Percentiles rank a stretch among this genome's conserved stretches.
Conservation (phyloP, 225 moss, liverwort and hornwort genomes). For the Climacium dendroides region DNA sequence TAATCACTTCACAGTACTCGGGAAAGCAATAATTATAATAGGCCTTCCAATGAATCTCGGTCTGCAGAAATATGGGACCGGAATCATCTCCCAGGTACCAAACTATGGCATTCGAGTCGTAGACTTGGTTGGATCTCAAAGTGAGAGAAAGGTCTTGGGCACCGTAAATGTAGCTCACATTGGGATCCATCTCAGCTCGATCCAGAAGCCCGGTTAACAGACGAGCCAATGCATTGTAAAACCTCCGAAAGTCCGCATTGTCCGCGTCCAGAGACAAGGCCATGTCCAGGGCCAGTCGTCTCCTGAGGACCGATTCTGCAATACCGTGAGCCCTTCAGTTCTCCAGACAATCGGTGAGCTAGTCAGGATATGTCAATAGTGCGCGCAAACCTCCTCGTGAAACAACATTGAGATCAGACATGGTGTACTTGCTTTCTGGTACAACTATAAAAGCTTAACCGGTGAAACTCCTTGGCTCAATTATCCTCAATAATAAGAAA, state of each 20-base stretch:
- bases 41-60: not conserved
- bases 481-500: not conserved
- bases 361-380: not conserved
- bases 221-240: not conserved
- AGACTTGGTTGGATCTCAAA: not conserved
- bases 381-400: not conserved
- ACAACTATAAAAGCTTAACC: not conserved
- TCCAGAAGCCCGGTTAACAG: not conserved
- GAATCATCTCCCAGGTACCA: not conserved
- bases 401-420: not conserved
- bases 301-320: not conserved
- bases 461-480: not conserved
- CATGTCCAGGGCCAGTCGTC: not conserved
- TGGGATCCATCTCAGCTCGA: not conserved
- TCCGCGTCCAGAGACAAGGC: fast-evolving
- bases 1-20: not conserved
- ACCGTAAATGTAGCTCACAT: not conserved
- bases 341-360: too few relatives aligned
- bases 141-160: fast-evolving
- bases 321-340: not conserved
- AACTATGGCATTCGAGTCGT: fast-evolving
- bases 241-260: not conserved
- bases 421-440: not conserved
- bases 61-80: not conserved
- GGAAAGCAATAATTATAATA: not conserved